A percentile compares a stretch with the other conserved stretches of the same genome.
Evolutionary conservation across 2,329 filamentous ascomycete species (phyloP).

Genomic region (Magnaporthiopsis rhizophila): DNA sequence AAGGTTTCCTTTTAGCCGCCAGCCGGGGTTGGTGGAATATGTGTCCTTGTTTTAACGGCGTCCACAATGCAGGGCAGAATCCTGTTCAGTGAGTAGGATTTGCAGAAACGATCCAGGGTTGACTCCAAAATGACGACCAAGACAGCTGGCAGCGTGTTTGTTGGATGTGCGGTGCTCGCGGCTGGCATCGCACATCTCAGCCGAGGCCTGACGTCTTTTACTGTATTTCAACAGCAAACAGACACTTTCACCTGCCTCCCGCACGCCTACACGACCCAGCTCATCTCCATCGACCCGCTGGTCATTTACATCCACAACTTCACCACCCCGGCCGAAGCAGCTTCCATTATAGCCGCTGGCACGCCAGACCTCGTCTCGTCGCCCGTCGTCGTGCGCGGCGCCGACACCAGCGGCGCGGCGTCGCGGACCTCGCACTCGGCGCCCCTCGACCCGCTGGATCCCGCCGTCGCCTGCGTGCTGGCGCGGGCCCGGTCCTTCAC

Average conservation of each 20-base stretch:
- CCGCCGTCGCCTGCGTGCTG: slow-evolving; percentile 26
- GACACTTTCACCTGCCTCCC: slow-evolving; percentile 13
- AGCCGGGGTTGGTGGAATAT: too few species aligned
- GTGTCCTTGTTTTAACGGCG: too few species aligned
- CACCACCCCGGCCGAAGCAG: slow-evolving; percentile 22
- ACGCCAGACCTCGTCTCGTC: slow-evolving; percentile 24
- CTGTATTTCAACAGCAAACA: too few species aligned
- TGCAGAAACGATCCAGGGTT: too few species aligned
- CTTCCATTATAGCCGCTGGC: slow-evolving; percentile 22
- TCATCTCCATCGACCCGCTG: slow-evolving; percentile 30
- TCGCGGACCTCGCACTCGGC: slow-evolving; percentile 28
- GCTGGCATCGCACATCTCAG: too few species aligned
- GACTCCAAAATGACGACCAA: too few species aligned
- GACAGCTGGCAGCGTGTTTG: too few species aligned
- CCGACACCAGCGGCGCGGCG: slow-evolving; percentile 18
- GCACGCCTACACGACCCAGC: slow-evolving; percentile 25
- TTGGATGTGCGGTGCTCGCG: too few species aligned
- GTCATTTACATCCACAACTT: slow-evolving; percentile 31
- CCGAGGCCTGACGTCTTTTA: too few species aligned
- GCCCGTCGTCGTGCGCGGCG: slow-evolving; percentile 20
- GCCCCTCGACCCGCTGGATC: slow-evolving; percentile 21
- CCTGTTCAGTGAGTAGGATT: too few species aligned
- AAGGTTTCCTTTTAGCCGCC: too few species aligned
- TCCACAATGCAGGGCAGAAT: too few species aligned
- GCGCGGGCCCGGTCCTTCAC: slow-evolving; percentile 24